Evolutionary conservation across 129 eudicot genomes (phyloP), one percentile per base, ranked within the genome.

Genomic region (Chrysanthemum makinoi): DNA sequence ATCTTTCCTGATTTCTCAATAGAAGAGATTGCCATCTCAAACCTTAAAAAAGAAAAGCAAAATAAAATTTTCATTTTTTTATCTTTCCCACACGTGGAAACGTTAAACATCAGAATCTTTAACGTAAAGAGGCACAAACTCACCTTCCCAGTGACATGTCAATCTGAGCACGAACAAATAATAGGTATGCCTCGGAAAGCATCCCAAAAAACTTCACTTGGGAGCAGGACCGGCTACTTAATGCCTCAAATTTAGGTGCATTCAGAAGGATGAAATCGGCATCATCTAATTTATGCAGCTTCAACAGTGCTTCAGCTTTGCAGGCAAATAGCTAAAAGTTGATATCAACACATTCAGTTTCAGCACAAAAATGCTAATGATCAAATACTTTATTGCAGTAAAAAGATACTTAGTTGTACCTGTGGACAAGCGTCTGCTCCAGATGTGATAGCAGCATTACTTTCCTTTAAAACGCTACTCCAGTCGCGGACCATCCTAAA

Each of bases 381-480:
- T 59, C 14, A 9, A 60, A 57, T 19, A 62, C 48, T 49, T 11
- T 35, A 26, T 7, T 1, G 5, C 13, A 72, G 44, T n/a, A 19
- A 50, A 22, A 22, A n/a, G 16, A 6, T 46, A 30, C 6, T 30
- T 30, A 30, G 39, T 30, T 30, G 39, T 53, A 95, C 99, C 97
- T 90, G 97, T 58, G 96, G 94, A 60, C 89, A 87, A 17, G 84
- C 58, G 70, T 84, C 89, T 7, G 97, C 99, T 49, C 99, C 99
- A 24, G 94, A 85, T 30, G 80, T 75, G 75, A 88, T 90, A 6
- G 99, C 96, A 26, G 87, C 82, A 12, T 95, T 88, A 28, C 70
- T 77, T 84, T 90, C 99, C 51, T 78, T 80, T 79, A 90, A 69
- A 4, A 79, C 76, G 43, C 79, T 78, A 52, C 43, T 83, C 99